Evolutionary conservation across 2,329 filamentous ascomycete species (phyloP).

Genomic region (Cladophialophora carrionii): DNA sequence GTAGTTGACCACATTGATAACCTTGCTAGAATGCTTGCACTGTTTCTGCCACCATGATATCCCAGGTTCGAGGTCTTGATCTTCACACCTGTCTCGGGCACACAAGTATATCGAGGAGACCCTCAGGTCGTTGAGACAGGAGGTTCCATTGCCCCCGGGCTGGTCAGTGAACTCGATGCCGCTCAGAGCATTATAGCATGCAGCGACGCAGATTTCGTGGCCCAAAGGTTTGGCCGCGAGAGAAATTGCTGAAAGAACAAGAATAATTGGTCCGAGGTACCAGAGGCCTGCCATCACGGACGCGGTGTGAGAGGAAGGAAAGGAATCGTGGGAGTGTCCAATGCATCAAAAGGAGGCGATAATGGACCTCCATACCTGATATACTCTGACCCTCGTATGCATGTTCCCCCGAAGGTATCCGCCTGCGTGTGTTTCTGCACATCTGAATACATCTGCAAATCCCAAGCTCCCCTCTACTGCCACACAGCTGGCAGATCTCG

Average conservation of each 20-base stretch:
- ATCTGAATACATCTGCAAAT: background rate
- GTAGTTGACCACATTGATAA: background rate
- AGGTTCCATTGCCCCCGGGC: conserved; percentile 1
- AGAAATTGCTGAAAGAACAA: background rate
- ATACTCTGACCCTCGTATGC: background rate
- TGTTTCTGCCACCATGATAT: conserved; percentile 7
- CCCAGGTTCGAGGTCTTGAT: background rate
- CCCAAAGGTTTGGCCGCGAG: conserved; percentile 1
- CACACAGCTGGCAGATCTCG: background rate
- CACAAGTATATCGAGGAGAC: background rate
- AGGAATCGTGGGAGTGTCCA: background rate
- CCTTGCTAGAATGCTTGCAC: conserved; percentile 2
- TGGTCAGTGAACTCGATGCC: background rate
- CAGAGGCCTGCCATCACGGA: background rate
- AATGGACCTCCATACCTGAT: background rate
- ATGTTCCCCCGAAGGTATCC: background rate
- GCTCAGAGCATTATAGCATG: background rate
- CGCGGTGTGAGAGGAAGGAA: background rate
- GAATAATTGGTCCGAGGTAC: background rate
- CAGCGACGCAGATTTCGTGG: background rate
- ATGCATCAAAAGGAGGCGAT: background rate
- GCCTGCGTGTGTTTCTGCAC: background rate
- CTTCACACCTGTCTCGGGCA: background rate
- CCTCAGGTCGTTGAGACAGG: conserved; percentile 3
- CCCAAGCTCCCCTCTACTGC: background rate